Evolutionary conservation across 306 rosid species (phyloP), one percentile per base, ranked within the genome.

Genomic region (Cucumis melo): DNA sequence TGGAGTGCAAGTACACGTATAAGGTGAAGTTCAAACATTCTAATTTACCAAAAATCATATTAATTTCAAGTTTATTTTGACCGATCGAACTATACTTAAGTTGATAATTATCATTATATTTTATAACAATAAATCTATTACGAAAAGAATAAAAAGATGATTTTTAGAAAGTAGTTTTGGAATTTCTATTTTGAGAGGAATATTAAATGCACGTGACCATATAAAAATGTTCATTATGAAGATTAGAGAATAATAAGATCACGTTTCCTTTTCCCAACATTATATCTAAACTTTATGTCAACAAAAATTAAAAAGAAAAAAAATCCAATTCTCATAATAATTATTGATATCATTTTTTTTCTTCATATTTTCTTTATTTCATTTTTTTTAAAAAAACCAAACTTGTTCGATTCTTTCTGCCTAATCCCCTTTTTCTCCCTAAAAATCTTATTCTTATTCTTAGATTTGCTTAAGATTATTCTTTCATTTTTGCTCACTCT

Each of bases 201-300:
- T 67, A 67, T 19, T 67, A 39, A 67, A 67, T 67, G 54, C 74
- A 67, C 74, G 74, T 67, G 74, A 67, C 54, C 74, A 67, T 67
- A 67, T 67, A 67, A 67, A 65, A 41, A 36, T 67, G 74, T 41
- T 19, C 54, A 67, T 67, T 5, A 41, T 67, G 74, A 67, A 67
- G 74, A 68, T 42, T 42, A 23, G 75, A 68, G 75, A 68, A 68
- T 68, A 44, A 68, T 68, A 44, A 68, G 75, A 68, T 68, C 75
- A 68, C 55, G 54, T 67, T 67, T 67, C 32, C 34, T 67, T 67
- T 61, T 67, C 20, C 29, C 72, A 65, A 63, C 72, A 64, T 64
- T 64, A 17, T 34, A 64, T 64, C 72, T 34, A 7, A 3, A 46
- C 53, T 46, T 46, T 46, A 46, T 46, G 53, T 46, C 53, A 2